phyloP scores from a whole-genome alignment of 78 protist species.

The Chrysochromulina parva region DNA sequence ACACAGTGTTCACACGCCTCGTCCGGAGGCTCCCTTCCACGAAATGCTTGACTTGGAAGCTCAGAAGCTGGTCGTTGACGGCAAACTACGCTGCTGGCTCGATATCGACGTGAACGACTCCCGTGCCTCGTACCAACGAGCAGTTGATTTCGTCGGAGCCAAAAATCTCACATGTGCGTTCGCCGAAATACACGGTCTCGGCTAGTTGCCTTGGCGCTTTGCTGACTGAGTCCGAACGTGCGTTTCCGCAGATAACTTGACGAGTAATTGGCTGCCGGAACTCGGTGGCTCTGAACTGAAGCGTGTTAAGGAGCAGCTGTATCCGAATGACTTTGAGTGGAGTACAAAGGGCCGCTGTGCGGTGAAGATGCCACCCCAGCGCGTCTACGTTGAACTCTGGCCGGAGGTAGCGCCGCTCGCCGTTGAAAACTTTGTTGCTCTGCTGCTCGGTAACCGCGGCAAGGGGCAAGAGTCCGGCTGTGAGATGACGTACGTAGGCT shows the following conservation, averaged over 20 bases:
- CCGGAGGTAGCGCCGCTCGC: constrained; percentile 19
- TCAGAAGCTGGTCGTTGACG: background rate
- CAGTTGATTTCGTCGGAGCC: background rate
- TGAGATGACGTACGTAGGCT: background rate
- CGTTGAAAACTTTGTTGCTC: background rate
- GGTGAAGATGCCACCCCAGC: constrained; percentile 4
- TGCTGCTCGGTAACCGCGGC: background rate
- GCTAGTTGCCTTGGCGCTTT: background rate
- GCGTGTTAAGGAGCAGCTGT: background rate
- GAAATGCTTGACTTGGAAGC: too few relatives aligned
- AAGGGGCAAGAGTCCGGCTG: background rate
- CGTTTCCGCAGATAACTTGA: background rate
- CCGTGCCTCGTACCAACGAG: constrained; percentile 1
- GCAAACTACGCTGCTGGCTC: background rate
- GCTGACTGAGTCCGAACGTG: background rate
- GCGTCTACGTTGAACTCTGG: background rate
- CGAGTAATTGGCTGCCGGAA: background rate
- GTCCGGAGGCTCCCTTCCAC: too few relatives aligned
- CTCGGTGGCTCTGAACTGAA: background rate
- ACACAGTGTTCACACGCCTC: too few relatives aligned
- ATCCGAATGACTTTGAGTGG: constrained; percentile 13
- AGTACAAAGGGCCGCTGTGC: background rate
- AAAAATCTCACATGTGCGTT: background rate
- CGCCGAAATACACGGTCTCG: background rate
- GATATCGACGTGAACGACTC: constrained; percentile 21